These are phyloP conservation scores for Trichophyton benhamiae DNA, from an alignment of 2,329 filamentous ascomycete species.

Conservation along the genomic window DNA sequence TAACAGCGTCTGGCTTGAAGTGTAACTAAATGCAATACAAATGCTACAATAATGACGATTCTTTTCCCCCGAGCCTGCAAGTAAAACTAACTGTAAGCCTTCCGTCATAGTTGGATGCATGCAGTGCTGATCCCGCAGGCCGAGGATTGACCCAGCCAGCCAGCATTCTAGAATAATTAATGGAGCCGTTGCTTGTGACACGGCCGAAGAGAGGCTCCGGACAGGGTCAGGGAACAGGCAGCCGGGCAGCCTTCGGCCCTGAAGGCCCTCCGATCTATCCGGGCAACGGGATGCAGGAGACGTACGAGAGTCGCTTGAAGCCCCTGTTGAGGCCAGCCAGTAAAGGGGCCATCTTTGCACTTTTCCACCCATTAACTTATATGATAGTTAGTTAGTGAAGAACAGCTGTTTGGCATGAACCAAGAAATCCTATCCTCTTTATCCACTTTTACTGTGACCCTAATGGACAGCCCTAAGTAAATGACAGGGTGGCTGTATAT, in stretches of 20 bases:
- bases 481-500: background rate
- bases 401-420: background rate
- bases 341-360: background rate
- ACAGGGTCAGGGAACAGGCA: background rate
- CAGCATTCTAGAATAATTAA: background rate
- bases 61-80: background rate
- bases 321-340: background rate
- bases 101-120: background rate
- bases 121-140: background rate
- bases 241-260: background rate
- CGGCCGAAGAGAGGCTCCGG: background rate
- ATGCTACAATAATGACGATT: too few species aligned
- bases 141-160: background rate
- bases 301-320: background rate
- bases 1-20: background rate
- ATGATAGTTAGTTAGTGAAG: background rate
- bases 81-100: background rate
- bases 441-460: background rate
- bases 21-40: too few species aligned
- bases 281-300: background rate
- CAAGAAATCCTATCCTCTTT: background rate
- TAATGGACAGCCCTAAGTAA: background rate
- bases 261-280: background rate
- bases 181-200: background rate
- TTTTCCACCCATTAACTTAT: background rate